These are phyloP conservation scores for Alternaria burnsii DNA, from an alignment of 2,329 filamentous ascomycete species.

Conservation along the genomic window DNA sequence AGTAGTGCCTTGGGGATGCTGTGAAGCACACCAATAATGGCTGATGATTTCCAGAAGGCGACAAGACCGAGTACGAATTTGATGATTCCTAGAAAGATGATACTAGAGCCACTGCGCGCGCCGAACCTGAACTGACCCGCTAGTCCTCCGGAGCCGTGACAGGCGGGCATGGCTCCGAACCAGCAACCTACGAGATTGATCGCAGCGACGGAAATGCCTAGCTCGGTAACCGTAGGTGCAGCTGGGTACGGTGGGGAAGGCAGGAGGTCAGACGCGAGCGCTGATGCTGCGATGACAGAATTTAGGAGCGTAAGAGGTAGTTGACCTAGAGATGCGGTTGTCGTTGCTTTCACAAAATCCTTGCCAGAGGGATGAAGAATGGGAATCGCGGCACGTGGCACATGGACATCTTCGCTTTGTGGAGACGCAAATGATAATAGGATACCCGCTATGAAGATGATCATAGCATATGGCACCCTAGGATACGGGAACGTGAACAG, in stretches of 20 bases:
- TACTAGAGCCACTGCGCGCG: constrained; percentile 83
- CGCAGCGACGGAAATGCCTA: constrained; percentile 80
- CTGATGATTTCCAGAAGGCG: constrained; percentile 69
- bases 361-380: constrained; percentile 55
- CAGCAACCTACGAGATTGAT: constrained; percentile 90
- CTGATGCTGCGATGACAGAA: constrained; percentile 86
- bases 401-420: constrained; percentile 14
- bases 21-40: constrained; percentile 73
- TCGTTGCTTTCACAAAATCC: constrained; percentile 63
- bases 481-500: constrained; percentile 71
- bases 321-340: constrained; percentile 80
- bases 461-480: constrained; percentile 79
- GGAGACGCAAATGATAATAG: constrained; percentile 65
- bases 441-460: constrained; percentile 74
- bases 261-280: constrained; percentile 79
- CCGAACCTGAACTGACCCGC: constrained; percentile 93
- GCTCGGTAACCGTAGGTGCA: constrained; percentile 74
- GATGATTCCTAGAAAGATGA: constrained; percentile 78
- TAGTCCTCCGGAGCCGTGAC: constrained; percentile 89
- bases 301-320: constrained; percentile 92
- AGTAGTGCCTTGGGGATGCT: constrained; percentile 80
- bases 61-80: constrained; percentile 78
- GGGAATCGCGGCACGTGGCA: constrained; percentile 64
- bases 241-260: constrained; percentile 65
- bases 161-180: constrained; percentile 96